Conservation (phyloP, 2,329 filamentous ascomycete genomes). For the Stagonosporopsis rhizophila region DNA sequence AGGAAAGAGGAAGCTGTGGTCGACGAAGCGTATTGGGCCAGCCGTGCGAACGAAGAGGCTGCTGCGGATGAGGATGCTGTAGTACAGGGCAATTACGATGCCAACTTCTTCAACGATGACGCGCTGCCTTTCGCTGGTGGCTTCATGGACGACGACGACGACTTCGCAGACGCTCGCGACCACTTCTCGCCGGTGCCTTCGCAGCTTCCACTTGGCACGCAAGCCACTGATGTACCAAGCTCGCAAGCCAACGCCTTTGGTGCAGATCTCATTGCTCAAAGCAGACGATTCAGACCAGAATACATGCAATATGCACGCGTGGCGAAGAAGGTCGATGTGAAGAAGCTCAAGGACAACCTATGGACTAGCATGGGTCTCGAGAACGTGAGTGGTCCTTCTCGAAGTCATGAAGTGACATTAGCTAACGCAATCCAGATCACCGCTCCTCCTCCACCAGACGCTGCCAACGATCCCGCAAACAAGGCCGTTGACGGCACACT, state of each 20-base stretch:
- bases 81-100: slow-evolving; percentile 83
- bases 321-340: slow-evolving; percentile 72
- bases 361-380: slow-evolving; percentile 67
- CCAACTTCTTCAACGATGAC: slow-evolving; percentile 96
- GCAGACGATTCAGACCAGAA: slow-evolving; percentile 65
- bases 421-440: slow-evolving; percentile 30
- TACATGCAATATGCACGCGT: slow-evolving; percentile 71
- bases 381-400: slow-evolving; percentile 39
- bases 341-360: slow-evolving; percentile 69
- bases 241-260: slow-evolving; percentile 64
- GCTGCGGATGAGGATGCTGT: slow-evolving; percentile 62
- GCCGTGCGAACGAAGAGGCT: slow-evolving; percentile 48
- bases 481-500: slow-evolving; percentile 63
- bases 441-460: slow-evolving; percentile 23
- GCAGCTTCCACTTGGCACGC: slow-evolving; percentile 50
- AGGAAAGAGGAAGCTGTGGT: slow-evolving; percentile 65
- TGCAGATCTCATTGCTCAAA: slow-evolving; percentile 68
- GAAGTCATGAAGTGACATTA: not conserved
- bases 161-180: slow-evolving; percentile 81
- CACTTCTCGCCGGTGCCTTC: slow-evolving; percentile 74
- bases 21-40: slow-evolving; percentile 96
- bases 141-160: slow-evolving; percentile 69
- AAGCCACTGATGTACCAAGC: slow-evolving; percentile 58
- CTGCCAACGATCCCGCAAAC: slow-evolving; percentile 38
- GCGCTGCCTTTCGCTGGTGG: slow-evolving; percentile 72